A percentile compares a stretch with the other conserved stretches of the same genome.
These are phyloP conservation scores for Lanmaoa pseudosensibilis DNA, from an alignment of 768 basidiomycete species.

Conservation along the genomic window DNA sequence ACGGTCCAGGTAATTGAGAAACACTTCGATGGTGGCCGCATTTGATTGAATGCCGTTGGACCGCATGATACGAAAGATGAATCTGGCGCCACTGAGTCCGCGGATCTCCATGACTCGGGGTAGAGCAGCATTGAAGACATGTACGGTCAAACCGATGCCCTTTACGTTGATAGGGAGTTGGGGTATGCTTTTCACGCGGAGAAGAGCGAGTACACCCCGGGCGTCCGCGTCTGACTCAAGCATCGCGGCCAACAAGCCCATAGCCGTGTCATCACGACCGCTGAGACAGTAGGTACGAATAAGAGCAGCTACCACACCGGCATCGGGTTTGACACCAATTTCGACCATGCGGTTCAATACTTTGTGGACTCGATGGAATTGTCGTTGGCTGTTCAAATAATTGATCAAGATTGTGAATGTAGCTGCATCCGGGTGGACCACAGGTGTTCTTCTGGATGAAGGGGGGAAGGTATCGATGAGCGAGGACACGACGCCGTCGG, in stretches of 20 bases:
- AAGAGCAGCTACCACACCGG: conserved; percentile 50
- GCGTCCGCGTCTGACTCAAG: conserved; percentile 37
- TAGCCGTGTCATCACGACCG: conserved; percentile 49
- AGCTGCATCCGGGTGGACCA: conserved; percentile 47
- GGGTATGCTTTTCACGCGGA: conserved; percentile 19
- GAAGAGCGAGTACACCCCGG: conserved; percentile 17
- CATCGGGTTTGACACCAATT: conserved; percentile 45
- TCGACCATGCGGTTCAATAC: conserved; percentile 49
- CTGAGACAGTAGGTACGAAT: conserved; percentile 54
- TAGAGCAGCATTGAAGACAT: conserved; percentile 64
- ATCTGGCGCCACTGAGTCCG: conserved; percentile 49
- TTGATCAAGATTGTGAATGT: conserved; percentile 68
- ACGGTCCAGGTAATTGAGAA: conserved; percentile 53
- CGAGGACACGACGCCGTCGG: conserved; percentile 28
- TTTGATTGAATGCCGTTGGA: conserved; percentile 50
- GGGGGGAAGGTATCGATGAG: not conserved
- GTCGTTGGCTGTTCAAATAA: conserved; percentile 44
- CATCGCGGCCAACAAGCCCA: conserved; percentile 49
- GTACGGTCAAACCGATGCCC: conserved; percentile 36
- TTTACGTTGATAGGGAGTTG: conserved; percentile 30
- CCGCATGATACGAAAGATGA: conserved; percentile 57
- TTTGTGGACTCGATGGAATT: conserved; percentile 45
- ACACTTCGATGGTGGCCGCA: conserved; percentile 51
- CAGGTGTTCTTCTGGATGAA: conserved; percentile 4
- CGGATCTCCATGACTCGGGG: conserved; percentile 46